Base-by-base conservation (phyloP, 2,329 filamentous ascomycete species). In the Aspergillus vadensis region DNA sequence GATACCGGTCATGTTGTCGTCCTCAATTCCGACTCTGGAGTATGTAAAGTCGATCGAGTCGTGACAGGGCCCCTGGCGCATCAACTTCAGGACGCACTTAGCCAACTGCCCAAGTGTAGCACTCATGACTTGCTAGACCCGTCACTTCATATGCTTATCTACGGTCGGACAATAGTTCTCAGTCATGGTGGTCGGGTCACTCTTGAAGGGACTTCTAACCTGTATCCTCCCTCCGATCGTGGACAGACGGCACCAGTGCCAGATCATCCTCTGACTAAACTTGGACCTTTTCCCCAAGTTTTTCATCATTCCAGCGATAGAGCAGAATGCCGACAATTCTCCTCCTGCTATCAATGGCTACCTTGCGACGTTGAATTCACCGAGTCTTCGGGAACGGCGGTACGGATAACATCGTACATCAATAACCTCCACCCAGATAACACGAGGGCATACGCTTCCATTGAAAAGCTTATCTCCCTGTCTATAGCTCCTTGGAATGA, bases 351-450 rank as follows among this genome's bases (percentile, higher is more conserved):
- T n/a, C 51, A 53, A 12, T 53, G 51, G 51, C 32, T 53, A 27
- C 36, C 51, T 23, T 53, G 51, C 21, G 51, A 53, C 17, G 36
- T 53, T 23, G 51, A 53, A 17, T 53, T 53, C 39, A 15, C 36
- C 4, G 21, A 53, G 7, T n/a, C 51, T n/a, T 53, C 51, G 17
- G 51, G 50, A 21, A 53, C 51, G 36, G 51, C 51, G 38, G 51
- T 53, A 15, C 51, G 21, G 21, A 53, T 53, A 7, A 19, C 19
- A 7, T 53, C 51, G 14, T 53, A 53, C 23, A 53, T 53, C 3
- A 53, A 53, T 10, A 53, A 53, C 12, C 51, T 53, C 21, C 51
- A 41, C 51, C 36, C 51, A 41, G 10, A 2, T 4, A 15, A 9
- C 9, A 30, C 3, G 7, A 25, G 7, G 7, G 51, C 51, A 3